Evolutionary conservation across 192 early-diverging fungal species (phyloP), one percentile per base, ranked within the genome.

Genomic region (Coemansia biformis): DNA sequence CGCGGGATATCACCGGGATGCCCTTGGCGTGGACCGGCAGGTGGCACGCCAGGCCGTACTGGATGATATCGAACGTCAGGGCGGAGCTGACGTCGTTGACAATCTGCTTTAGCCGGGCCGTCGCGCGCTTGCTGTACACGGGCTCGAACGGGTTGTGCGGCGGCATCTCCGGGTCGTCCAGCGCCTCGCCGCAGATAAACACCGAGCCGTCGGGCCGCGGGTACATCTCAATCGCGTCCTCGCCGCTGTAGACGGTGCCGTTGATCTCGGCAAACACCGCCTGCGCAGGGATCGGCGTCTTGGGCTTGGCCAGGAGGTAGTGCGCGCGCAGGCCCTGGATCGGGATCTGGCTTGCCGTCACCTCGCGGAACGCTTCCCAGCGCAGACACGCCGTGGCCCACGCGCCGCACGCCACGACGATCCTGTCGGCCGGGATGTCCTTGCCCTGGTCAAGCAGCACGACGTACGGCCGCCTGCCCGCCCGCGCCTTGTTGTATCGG

Each of bases 191-290:
- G 37, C 70, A 74, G 8, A 74, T 64, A 66, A 66, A 74, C 12
- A 74, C 70, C 11, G 70, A 66, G 18, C 70, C 70, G 33, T 74
- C 63, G 1, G 57, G 57, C n/a, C 70, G 53, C 16, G 70, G 63
- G 18, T 74, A 74, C 13, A 74, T 74, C 46, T 74, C 70, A 22
- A 74, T 74, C 3, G 70, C 70, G 18, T 74, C 63, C 36, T 74
- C 70, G 34, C 70, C 70, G 24, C 51, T 66, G 50, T 74, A 74
- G 31, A 66, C 63, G 8, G 70, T 74, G 59, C 63, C 70, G 32
- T 74, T 74, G 58, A 74, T 74, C 47, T 74, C 70, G 36, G 63
- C 62, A 66, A 74, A 74, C 31, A 74, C 57, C 3, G 63, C 62
- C 38, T 74, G 70, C 3, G 70, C 63, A 8, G 70, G 63, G 3